These are phyloP conservation scores for Phaeophleospora eucalypticola DNA, from an alignment of 2,329 filamentous ascomycete species.

Conservation along the genomic window DNA sequence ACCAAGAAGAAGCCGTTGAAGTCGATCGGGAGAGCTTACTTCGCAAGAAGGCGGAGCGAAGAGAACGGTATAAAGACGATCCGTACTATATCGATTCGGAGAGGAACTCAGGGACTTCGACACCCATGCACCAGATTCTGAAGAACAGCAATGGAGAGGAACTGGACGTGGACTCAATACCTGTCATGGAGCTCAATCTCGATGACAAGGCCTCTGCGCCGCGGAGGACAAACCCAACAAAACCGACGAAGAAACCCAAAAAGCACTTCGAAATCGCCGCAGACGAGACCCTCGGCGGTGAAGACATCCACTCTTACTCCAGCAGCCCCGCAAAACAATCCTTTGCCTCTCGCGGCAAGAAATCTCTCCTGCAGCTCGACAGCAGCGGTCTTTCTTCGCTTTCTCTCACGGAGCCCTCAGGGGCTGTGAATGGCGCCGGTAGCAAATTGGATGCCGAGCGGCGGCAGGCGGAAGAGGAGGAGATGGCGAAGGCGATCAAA, in stretches of 20 bases:
- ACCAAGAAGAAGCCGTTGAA: slow-evolving; percentile 43
- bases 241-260: slow-evolving; percentile 27
- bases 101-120: slow-evolving; percentile 57
- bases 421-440: slow-evolving; percentile 12
- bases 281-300: slow-evolving; percentile 46
- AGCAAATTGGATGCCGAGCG: slow-evolving; percentile 57
- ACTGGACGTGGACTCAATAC: slow-evolving; percentile 89
- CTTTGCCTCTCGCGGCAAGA: slow-evolving; percentile 46
- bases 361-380: slow-evolving; percentile 75
- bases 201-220: slow-evolving; percentile 37
- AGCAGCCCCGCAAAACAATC: slow-evolving; percentile 29
- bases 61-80: slow-evolving; percentile 83
- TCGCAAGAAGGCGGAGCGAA: slow-evolving; percentile 68
- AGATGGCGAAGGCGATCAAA: slow-evolving; percentile 83
- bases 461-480: slow-evolving; percentile 71
- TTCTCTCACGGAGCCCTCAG: slow-evolving; percentile 57
- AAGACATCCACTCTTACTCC: slow-evolving; percentile 18
- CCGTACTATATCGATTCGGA: slow-evolving; percentile 78
- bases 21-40: slow-evolving; percentile 73
- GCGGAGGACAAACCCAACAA: slow-evolving; percentile 11
- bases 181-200: slow-evolving; percentile 87
- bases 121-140: slow-evolving; percentile 73
- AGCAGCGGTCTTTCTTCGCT: slow-evolving; percentile 75
- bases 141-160: slow-evolving; percentile 65
- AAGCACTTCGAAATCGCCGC: slow-evolving; percentile 44